Conservation (phyloP, 2,329 filamentous ascomycete species). For the Mollisia scopiformis region DNA sequence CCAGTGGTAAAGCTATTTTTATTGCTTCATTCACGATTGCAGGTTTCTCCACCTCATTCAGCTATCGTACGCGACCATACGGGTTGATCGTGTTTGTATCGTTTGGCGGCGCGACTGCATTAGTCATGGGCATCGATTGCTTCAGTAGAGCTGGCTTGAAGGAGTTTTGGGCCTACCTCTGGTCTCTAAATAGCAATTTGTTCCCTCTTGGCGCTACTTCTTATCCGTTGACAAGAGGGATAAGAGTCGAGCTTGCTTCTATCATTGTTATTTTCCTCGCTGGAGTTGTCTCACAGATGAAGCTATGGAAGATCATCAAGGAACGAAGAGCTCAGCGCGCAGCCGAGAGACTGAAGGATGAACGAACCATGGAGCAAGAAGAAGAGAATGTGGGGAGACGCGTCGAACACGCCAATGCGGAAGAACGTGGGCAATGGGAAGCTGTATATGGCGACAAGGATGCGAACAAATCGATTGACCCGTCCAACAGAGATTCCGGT, state of each 20-base stretch:
- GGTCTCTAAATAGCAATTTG: constrained; percentile 76
- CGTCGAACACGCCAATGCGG: constrained; percentile 63
- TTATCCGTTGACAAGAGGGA: constrained; percentile 85
- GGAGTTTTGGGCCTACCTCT: constrained; percentile 95
- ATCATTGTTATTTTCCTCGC: constrained; percentile 75
- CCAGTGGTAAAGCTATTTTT: constrained; percentile 69
- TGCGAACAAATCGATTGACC: constrained; percentile 31
- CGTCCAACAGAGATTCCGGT: constrained; percentile 33
- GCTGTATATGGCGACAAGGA: constrained; percentile 69
- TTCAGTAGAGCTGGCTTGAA: constrained; percentile 89
- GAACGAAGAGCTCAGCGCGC: constrained; percentile 59
- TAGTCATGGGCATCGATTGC: constrained; percentile 86
- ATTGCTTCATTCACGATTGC: constrained; percentile 72
- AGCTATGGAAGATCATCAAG: constrained; percentile 81
- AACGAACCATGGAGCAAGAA: constrained; percentile 59
- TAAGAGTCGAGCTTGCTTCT: constrained; percentile 80
- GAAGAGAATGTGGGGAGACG: constrained; percentile 73
- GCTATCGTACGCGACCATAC: constrained; percentile 76
- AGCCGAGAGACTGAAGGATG: constrained; percentile 51
- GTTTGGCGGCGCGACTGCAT: constrained; percentile 78
- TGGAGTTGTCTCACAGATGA: constrained; percentile 82
- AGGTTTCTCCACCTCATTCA: constrained; percentile 77
- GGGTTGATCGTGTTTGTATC: constrained; percentile 76
- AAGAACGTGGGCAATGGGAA: constrained; percentile 75
- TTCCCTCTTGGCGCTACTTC: constrained; percentile 78